These are phyloP conservation scores for Plectranthus barbatus DNA, from an alignment of 257 asterid species.

Conservation along the genomic window DNA sequence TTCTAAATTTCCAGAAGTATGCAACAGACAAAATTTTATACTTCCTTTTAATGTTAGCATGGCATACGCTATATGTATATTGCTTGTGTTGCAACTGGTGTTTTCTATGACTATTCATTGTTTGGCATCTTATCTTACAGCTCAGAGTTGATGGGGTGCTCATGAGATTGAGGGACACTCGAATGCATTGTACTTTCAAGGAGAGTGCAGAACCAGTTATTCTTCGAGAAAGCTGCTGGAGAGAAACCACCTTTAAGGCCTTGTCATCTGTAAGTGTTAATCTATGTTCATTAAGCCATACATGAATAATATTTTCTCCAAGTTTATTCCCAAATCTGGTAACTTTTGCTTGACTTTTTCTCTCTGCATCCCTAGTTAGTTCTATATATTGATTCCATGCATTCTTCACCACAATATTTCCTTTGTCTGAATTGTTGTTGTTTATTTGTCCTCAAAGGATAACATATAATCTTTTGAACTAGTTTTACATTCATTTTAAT, in stretches of 20 bases:
- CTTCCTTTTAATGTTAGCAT: constrained; percentile 5
- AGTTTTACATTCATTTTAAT: not conserved
- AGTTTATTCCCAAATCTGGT: constrained; percentile 5
- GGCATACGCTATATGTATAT: not conserved
- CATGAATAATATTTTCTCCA: not conserved
- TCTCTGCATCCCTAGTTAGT: not conserved
- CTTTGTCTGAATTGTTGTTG: not conserved
- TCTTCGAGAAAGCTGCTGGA: constrained; percentile 91
- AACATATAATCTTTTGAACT: not conserved
- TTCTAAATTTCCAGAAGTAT: constrained; percentile 6
- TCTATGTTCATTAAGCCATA: not conserved
- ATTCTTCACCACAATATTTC: not conserved
- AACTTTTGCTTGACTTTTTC: not conserved
- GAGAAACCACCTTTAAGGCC: constrained; percentile 70
- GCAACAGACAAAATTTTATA: not conserved
- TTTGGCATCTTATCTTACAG: constrained; percentile 37
- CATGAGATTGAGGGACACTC: constrained; percentile 96
- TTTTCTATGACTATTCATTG: constrained; percentile 13
- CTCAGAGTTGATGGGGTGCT: constrained; percentile 99
- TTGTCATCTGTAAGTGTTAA: constrained; percentile 49
- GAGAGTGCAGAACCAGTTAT: constrained; percentile 44
- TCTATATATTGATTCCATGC: not conserved
- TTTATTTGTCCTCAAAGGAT: not conserved
- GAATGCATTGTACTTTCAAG: constrained; percentile 68
- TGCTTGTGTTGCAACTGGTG: constrained; percentile 10